These are phyloP conservation scores for Mucor indicus DNA, from an alignment of 371 early-diverging fungal genomes.

Conservation along the genomic window DNA sequence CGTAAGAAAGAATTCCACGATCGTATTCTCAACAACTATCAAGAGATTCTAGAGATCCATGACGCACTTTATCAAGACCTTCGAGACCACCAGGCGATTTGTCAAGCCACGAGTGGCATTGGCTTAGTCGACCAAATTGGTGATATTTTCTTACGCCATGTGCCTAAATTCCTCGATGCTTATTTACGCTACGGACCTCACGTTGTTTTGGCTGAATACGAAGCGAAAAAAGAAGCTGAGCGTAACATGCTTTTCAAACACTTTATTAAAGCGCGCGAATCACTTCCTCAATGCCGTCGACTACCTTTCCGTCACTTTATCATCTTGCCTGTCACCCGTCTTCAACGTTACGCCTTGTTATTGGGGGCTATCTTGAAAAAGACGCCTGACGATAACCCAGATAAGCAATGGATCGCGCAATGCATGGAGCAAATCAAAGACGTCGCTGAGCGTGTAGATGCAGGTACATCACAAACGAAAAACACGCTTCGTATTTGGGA, in stretches of 20 bases:
- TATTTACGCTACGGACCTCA: constrained; percentile 87
- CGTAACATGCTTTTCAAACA: constrained; percentile 67
- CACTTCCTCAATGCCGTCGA: constrained; percentile 64
- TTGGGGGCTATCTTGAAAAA: constrained; percentile 81
- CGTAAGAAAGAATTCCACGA: constrained; percentile 68
- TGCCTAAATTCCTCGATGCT: constrained; percentile 62
- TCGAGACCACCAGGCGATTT: constrained; percentile 60
- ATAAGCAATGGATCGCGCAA: constrained; percentile 40
- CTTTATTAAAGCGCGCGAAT: constrained; percentile 69
- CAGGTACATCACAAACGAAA: constrained; percentile 22
- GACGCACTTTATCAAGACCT: constrained; percentile 68
- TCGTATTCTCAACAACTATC: constrained; percentile 79
- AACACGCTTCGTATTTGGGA: constrained; percentile 29
- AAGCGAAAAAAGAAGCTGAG: constrained; percentile 71
- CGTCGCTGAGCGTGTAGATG: constrained; percentile 56
- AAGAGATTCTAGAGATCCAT: constrained; percentile 72
- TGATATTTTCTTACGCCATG: constrained; percentile 77
- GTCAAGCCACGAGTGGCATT: constrained; percentile 46
- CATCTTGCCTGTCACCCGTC: constrained; percentile 74
- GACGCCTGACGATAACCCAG: constrained; percentile 68
- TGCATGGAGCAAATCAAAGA: constrained; percentile 67
- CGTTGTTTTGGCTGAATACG: constrained; percentile 79
- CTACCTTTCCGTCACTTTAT: constrained; percentile 58
- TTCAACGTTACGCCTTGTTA: constrained; percentile 86
- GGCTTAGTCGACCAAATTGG: constrained; percentile 79